Evolutionary conservation across 768 basidiomycete species (phyloP).

Genomic region (Amanita fuliginea): DNA sequence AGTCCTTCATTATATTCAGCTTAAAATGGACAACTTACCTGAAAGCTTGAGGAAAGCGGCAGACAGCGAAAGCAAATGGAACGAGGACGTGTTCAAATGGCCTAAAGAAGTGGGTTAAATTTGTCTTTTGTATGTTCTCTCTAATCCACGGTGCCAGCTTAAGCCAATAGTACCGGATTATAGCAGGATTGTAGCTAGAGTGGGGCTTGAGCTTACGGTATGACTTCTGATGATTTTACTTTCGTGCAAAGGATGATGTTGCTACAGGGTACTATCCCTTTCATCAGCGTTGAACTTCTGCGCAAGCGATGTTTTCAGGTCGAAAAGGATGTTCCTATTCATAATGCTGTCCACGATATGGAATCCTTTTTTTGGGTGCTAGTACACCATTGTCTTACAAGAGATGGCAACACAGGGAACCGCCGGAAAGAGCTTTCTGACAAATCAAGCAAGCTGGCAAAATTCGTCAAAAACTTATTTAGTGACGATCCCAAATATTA

Average conservation of each 20-base stretch:
- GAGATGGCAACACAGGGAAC: conserved; percentile 8
- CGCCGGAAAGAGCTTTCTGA: not conserved
- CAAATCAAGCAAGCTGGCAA: not conserved
- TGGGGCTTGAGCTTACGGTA: too few relatives aligned
- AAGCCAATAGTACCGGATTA: not conserved
- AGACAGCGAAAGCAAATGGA: not conserved
- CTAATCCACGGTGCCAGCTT: not conserved
- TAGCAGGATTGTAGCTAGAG: too few relatives aligned
- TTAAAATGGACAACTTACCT: too few relatives aligned
- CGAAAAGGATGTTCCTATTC: not conserved
- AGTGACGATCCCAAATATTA: too few relatives aligned
- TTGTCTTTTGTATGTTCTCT: not conserved
- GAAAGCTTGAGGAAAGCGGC: too few relatives aligned
- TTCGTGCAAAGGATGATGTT: not conserved
- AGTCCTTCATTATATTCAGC: too few relatives aligned
- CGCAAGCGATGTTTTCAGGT: not conserved
- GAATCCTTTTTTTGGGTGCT: conserved; percentile 16
- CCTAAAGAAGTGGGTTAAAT: not conserved
- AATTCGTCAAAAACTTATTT: not conserved
- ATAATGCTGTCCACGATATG: conserved; percentile 11
- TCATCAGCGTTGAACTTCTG: too few relatives aligned
- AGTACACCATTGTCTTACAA: conserved; percentile 9
- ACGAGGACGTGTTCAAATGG: not conserved
- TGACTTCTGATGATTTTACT: not conserved
- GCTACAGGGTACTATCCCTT: not conserved